Percentiles rank a stretch among this genome's conserved stretches.
These are phyloP conservation scores for Ascochyta rabiei DNA, from an alignment of 2,329 filamentous ascomycete species.

Conservation along the genomic window DNA sequence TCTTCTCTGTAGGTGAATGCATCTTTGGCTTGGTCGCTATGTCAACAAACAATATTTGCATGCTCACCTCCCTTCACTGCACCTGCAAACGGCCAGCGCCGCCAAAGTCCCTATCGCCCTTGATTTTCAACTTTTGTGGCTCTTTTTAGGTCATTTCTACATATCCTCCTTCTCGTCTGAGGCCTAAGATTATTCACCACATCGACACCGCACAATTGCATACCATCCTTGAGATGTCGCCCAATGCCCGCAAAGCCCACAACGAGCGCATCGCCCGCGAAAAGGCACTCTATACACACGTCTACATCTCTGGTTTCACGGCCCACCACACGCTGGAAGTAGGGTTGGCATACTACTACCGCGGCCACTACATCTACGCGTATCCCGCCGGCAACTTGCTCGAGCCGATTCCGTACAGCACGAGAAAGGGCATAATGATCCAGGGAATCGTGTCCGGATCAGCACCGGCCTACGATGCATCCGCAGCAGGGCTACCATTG, in stretches of 20 bases:
- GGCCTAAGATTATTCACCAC: background rate
- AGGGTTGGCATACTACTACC: conserved; percentile 39
- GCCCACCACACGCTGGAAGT: conserved; percentile 29
- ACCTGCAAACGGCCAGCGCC: background rate
- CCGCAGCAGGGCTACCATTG: background rate
- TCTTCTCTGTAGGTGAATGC: background rate
- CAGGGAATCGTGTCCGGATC: conserved; percentile 9
- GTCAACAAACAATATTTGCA: background rate
- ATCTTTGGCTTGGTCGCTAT: background rate
- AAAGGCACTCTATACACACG: conserved; percentile 19
- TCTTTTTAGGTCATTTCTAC: too few relatives aligned
- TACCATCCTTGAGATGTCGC: background rate
- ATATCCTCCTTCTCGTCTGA: background rate
- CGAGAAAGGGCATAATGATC: conserved; percentile 26
- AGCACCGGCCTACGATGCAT: conserved; percentile 19
- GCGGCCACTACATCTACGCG: conserved; percentile 39
- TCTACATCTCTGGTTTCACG: conserved; percentile 34
- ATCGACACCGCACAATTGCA: background rate
- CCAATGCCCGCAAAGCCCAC: background rate
- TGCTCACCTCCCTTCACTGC: background rate
- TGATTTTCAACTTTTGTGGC: too few relatives aligned
- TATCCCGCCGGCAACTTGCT: conserved; percentile 22
- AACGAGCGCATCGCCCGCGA: conserved; percentile 8
- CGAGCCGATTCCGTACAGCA: conserved; percentile 28
- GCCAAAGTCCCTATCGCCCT: background rate